Evolutionary conservation across 441 rosid species (phyloP).

Genomic region (Erodium moschatum): DNA sequence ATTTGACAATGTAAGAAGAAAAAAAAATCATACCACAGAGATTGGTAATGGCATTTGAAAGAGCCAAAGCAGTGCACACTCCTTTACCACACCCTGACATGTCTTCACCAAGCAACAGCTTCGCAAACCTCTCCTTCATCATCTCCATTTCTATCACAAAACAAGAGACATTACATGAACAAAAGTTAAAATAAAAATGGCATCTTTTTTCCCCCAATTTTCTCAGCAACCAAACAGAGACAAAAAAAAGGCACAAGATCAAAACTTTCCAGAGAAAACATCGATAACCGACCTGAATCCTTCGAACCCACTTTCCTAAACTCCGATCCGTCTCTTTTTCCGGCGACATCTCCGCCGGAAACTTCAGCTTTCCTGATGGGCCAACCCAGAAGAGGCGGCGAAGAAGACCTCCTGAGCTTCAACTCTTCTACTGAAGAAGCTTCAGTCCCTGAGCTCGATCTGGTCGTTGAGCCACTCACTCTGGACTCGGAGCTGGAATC

Average conservation of each 20-base stretch:
- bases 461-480: constrained; percentile 42
- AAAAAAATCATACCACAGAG: constrained; percentile 36
- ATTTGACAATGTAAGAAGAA: too few relatives aligned
- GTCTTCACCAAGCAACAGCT: constrained; percentile 61
- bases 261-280: neutral
- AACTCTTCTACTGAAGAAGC: constrained; percentile 41
- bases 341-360: constrained; percentile 23
- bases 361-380: constrained; percentile 68
- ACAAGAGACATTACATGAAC: neutral
- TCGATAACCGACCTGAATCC: constrained; percentile 40
- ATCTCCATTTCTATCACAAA: constrained; percentile 16
- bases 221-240: neutral
- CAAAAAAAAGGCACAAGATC: constrained; percentile 7
- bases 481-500: constrained; percentile 25
- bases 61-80: constrained; percentile 53
- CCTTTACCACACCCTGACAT: constrained; percentile 77
- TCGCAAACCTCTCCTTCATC: constrained; percentile 73
- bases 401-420: constrained; percentile 33
- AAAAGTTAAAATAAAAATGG: neutral
- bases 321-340: constrained; percentile 31
- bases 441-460: constrained; percentile 40
- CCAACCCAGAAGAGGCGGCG: constrained; percentile 66
- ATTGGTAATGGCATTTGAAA: constrained; percentile 59
- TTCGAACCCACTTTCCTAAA: constrained; percentile 38
- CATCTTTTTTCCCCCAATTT: constrained; percentile 12